Evolutionary conservation across 164 flowering plant species (phyloP).

Genomic region (Piper longum): DNA sequence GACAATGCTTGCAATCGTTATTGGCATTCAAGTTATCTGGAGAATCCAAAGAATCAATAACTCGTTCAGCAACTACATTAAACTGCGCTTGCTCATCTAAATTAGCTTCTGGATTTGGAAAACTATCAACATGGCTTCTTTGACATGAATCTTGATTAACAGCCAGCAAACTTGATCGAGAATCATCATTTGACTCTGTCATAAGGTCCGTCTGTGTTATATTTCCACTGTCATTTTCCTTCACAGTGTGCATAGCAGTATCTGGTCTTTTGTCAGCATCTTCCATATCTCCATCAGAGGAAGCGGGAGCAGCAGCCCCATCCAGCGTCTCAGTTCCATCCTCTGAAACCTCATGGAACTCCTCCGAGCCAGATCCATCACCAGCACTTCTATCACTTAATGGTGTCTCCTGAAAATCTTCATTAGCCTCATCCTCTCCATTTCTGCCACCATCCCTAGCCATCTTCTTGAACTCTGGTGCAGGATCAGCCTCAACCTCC

Average conservation of each 20-base stretch:
- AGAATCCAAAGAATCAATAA: background rate
- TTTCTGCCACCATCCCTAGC: background rate
- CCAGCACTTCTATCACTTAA: constrained; percentile 9
- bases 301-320: background rate
- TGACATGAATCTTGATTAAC: background rate
- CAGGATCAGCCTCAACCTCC: background rate
- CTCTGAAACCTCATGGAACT: constrained; percentile 32
- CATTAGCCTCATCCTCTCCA: constrained; percentile 11
- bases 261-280: constrained; percentile 15
- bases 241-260: background rate
- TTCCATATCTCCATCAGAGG: constrained; percentile 1
- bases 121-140: background rate
- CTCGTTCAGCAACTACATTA: background rate
- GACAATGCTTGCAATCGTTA: background rate
- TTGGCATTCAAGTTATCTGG: background rate
- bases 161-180: background rate
- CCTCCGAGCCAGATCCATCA: constrained; percentile 18
- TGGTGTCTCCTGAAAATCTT: constrained; percentile 4
- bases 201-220: constrained; percentile 3
- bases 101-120: background rate
- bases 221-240: background rate
- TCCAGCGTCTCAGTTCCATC: constrained; percentile 3
- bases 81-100: background rate
- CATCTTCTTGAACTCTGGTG: background rate
- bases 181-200: background rate